Conservation (phyloP, 2,329 filamentous ascomycete genomes). For the Phyllosticta capitalensis region DNA sequence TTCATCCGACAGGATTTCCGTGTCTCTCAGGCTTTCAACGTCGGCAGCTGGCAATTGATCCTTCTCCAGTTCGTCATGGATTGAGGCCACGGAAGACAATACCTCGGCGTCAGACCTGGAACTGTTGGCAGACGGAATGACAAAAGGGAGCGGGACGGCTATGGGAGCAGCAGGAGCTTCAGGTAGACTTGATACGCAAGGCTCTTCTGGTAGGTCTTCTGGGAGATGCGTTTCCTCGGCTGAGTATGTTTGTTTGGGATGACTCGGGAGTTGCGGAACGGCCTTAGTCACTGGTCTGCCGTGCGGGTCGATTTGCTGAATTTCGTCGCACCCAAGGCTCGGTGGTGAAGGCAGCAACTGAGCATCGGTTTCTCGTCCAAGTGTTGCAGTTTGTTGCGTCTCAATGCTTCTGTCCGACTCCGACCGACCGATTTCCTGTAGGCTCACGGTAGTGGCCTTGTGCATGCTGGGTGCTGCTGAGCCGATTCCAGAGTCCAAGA, state of each 20-base stretch:
- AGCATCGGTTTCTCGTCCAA: slow-evolving; percentile 22
- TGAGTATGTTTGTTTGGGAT: not conserved
- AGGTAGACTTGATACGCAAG: not conserved
- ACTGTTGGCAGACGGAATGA: slow-evolving; percentile 1
- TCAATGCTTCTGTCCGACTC: slow-evolving; percentile 43
- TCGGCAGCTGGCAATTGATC: not conserved
- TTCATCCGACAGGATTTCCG: slow-evolving; percentile 20
- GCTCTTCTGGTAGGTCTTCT: not conserved
- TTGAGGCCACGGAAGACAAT: slow-evolving; percentile 3
- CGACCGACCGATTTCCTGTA: slow-evolving; percentile 23
- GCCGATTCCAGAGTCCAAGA: slow-evolving; percentile 43
- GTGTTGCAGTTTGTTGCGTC: slow-evolving; percentile 39
- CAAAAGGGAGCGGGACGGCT: slow-evolving; percentile 1
- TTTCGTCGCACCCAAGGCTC: slow-evolving; percentile 25
- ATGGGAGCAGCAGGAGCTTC: not conserved
- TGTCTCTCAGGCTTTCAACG: not conserved
- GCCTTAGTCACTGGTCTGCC: slow-evolving; percentile 18
- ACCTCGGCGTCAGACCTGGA: not conserved
- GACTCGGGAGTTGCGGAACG: not conserved
- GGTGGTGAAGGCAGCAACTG: slow-evolving; percentile 32
- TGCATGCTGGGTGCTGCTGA: slow-evolving; percentile 19
- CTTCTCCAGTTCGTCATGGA: slow-evolving; percentile 4
- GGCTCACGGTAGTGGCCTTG: slow-evolving; percentile 23
- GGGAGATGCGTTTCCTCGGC: not conserved
- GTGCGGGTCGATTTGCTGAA: slow-evolving; percentile 24